Base-by-base conservation (phyloP, 2,329 filamentous ascomycete species). In the Paracoccidioides lutzii region DNA sequence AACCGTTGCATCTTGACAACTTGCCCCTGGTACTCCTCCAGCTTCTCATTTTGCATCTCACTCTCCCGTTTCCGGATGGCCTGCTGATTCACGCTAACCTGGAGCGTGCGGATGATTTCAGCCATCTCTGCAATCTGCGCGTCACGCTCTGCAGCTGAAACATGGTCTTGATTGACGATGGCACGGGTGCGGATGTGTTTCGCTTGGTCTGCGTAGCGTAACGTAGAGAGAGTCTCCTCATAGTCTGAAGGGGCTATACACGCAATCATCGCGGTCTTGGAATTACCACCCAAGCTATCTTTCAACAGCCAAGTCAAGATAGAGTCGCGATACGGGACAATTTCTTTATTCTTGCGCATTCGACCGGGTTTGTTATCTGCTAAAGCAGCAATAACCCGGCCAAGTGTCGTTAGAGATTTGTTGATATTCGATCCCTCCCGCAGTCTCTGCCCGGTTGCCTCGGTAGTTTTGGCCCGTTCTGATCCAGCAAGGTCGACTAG, bases 381-480 rank as follows among this genome's bases (percentile, higher is more conserved):
- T 33, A 98, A 79, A 1, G 93, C 91, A 35, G 90, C 91, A 69
- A 98, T 98, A 51, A 98, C 93, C 54, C 93, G 85, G 3, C 93
- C 93, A 8, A 98, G 81, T 0, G 93, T 97, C 0, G 91, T 96
- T 41, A 98, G 81, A 8, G 91, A 97, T 73, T 97, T 96, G 78
- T 98, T 98, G 81, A 98, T 98, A 70, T 97, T 96, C 65, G 88
- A 91, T 52, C 93, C 93, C 73, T 98, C 93, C 56, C 91, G 85
- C 28, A 98, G 80, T 37, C 93, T 84, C 64, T 86, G 84, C 10
- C 93, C 93, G 0, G 90, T 97, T 1, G 93, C 93, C 73, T 97
- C 91, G 41, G 93, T 98, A 0, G 90, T 84, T 70, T 95, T 96
- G 59, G 93, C 93, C 55, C 93, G 83, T 73, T 98, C 93, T 50